Evolutionary conservation across 2,329 filamentous ascomycete species (phyloP), one percentile per base, ranked within the genome.

Genomic region (Seiridium unicorne): DNA sequence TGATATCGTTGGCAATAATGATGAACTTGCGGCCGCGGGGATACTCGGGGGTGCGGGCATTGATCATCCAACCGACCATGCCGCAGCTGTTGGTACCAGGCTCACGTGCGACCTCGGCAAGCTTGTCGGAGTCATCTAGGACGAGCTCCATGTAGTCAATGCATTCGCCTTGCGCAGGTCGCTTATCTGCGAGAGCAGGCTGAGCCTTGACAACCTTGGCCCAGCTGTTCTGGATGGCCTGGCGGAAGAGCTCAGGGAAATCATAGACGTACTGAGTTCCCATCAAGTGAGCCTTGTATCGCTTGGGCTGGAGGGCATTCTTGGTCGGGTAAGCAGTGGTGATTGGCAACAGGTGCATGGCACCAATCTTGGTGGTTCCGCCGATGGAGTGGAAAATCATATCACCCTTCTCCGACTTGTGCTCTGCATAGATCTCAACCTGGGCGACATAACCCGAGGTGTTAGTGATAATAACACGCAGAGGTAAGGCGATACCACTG

Each of bases 201-300:
- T 94, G 88, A 73, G 89, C 88, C 74, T 88, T 87, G 65, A 91
- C 84, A 60, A 88, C 87, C 75, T 89, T 89, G 72, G 81, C 79
- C 95, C 95, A 99, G 78, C 87, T 91, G 83, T 97, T 97, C 81
- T 97, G 93, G 73, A 97, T 92, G 49, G 95, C 93, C 79, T 98
- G 95, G 72, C 95, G 88, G 90, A 99, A 99, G 54, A 99, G 88
- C 84, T 99, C 95, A 36, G 95, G 95, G 89, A 99, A 99, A 78
- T 99, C 95, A 76, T 99, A 99, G 58, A 98, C 95, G 74, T 97
- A 99, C 79, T 99, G 95, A 35, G 95, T 99, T 65, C 95, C 95
- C 93, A 99, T 97, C 63, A 98, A 82, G 75, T 99, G 95, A 67
- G 95, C 95, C 89, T 97, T 97, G 88, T 99, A 98, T 69, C 95